Conservation (phyloP, 2,329 filamentous ascomycete species). For the Fusarium pininemorale region DNA sequence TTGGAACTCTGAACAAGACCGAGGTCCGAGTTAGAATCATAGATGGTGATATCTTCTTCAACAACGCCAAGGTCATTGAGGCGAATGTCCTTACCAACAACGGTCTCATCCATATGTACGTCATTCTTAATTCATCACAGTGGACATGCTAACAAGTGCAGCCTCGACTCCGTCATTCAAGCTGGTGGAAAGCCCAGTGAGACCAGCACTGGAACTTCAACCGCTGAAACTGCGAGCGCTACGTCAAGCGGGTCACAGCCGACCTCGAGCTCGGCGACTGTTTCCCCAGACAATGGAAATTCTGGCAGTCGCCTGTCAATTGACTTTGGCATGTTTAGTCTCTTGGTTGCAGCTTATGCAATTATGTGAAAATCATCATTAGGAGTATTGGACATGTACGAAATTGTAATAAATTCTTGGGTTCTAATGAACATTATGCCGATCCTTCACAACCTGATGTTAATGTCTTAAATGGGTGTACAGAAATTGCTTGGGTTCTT, state of each 20-base stretch:
- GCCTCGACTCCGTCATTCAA: conserved; percentile 3
- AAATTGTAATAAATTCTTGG: neutral
- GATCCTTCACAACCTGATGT: neutral
- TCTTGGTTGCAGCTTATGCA: neutral
- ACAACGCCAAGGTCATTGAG: conserved; percentile 37
- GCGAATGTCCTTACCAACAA: conserved; percentile 36
- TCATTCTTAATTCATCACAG: fast-evolving
- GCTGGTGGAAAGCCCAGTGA: neutral
- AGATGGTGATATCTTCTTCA: conserved; percentile 31
- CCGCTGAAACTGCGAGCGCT: neutral
- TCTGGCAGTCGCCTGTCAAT: neutral
- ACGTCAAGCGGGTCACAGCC: neutral
- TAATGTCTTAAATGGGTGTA: fast-evolving
- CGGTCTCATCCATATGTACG: conserved; percentile 35
- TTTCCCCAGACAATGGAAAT: neutral
- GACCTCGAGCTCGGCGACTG: conserved; percentile 3
- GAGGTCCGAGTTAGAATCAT: conserved; percentile 22
- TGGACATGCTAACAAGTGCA: neutral
- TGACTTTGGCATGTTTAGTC: neutral
- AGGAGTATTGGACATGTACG: fast-evolving
- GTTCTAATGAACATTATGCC: fast-evolving
- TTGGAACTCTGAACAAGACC: conserved; percentile 27
- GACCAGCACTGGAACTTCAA: neutral
- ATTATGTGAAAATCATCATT: neutral
- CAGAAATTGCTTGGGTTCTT: fast-evolving